Evolutionary conservation across 495 filamentous ascomycete genomes (phyloP).

Genomic region (Talaromyces wortmannii): DNA sequence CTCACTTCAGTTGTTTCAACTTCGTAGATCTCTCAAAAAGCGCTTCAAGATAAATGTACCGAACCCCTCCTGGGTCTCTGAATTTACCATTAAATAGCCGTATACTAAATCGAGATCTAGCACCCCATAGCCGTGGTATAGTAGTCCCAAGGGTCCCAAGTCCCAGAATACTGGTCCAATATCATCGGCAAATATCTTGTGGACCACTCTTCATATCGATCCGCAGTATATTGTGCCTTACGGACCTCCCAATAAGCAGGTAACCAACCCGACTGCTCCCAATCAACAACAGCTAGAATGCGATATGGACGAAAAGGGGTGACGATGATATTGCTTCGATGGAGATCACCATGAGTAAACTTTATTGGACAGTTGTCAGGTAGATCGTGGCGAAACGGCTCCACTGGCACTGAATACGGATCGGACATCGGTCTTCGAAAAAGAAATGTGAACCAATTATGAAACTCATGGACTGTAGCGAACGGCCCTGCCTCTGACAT

Average conservation of each 20-base stretch:
- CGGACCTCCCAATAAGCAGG: slow-evolving; percentile 41
- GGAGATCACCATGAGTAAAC: slow-evolving; percentile 40
- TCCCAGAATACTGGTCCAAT: slow-evolving; percentile 14
- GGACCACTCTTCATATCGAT: slow-evolving; percentile 17
- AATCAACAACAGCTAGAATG: slow-evolving; percentile 34
- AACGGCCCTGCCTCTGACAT: slow-evolving; percentile 23
- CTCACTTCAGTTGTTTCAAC: no score
- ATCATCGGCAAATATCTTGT: slow-evolving; percentile 19
- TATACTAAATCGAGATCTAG: neutral
- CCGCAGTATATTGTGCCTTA: slow-evolving; percentile 28
- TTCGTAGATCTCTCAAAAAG: no score
- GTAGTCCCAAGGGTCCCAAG: slow-evolving; percentile 24
- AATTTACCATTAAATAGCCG: neutral
- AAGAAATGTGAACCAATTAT: slow-evolving; percentile 23
- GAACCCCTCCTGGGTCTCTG: no score
- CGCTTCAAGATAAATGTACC: no score
- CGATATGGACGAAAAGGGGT: slow-evolving; percentile 18
- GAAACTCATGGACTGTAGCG: slow-evolving; percentile 15
- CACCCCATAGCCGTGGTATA: slow-evolving; percentile 20
- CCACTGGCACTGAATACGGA: slow-evolving; percentile 20
- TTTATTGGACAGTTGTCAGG: slow-evolving; percentile 25
- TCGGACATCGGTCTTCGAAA: slow-evolving; percentile 17
- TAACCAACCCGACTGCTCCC: slow-evolving; percentile 43
- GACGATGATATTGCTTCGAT: slow-evolving; percentile 39
- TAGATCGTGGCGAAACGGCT: slow-evolving; percentile 19